A percentile compares a stretch with the other conserved stretches of the same genome.
Conservation (phyloP, 768 basidiomycete species). For the Roridomyces roridus region DNA sequence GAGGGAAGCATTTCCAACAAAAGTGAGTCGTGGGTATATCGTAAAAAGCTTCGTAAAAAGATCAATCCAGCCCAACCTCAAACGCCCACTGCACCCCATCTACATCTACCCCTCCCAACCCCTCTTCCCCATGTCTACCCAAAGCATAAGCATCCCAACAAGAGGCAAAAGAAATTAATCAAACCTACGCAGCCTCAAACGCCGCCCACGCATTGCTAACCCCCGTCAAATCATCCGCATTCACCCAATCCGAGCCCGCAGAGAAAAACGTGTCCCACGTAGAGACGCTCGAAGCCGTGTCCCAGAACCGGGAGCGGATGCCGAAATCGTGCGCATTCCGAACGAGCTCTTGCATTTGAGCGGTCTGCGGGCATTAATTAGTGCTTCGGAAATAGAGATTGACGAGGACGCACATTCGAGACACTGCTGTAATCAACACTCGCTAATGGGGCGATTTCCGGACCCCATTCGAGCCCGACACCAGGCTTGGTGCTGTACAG, state of each 20-base stretch:
- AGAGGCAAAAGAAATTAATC: background rate
- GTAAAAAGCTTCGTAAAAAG: too few species aligned
- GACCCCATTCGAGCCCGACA: constrained; percentile 20
- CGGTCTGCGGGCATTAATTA: constrained; percentile 14
- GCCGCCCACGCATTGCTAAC: constrained; percentile 24
- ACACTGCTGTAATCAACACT: constrained; percentile 27
- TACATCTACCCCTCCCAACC: too few species aligned
- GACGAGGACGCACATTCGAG: constrained; percentile 18
- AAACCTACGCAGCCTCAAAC: background rate
- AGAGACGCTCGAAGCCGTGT: constrained; percentile 25
- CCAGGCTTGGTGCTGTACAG: constrained; percentile 23
- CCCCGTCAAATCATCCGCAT: constrained; percentile 31
- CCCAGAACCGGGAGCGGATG: constrained; percentile 31
- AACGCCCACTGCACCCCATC: too few species aligned
- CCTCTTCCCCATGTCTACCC: too few species aligned
- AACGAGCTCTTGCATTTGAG: constrained; percentile 27
- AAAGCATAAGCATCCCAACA: background rate
- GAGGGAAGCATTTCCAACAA: too few species aligned
- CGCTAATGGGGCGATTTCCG: constrained; percentile 29
- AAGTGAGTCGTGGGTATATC: too few species aligned
- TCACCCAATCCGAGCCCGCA: constrained; percentile 32
- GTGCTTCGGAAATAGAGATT: background rate
- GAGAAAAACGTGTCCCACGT: constrained; percentile 29
- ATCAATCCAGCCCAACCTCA: too few species aligned
- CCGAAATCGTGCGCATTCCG: constrained; percentile 27